These are phyloP conservation scores for Rhodotorula glutinis DNA, from an alignment of 1,284 basidiomycete species.

Conservation along the genomic window DNA sequence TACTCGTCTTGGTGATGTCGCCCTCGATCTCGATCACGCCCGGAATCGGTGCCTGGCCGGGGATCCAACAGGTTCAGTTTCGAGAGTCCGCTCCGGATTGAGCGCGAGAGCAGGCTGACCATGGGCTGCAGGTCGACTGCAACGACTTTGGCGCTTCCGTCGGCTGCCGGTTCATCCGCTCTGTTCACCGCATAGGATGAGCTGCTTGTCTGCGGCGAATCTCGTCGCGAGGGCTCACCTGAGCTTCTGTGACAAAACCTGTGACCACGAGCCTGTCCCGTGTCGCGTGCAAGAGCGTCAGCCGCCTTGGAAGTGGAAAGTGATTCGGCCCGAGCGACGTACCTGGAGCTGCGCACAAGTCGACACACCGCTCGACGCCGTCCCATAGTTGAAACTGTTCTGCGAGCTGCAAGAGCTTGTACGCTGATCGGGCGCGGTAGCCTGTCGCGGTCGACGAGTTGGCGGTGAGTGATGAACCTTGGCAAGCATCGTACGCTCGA, in stretches of 20 bases:
- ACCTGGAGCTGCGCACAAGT: constrained; percentile 58
- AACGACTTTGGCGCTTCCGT: constrained; percentile 50
- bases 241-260: constrained; percentile 47
- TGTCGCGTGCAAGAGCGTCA: not conserved
- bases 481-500: too few relatives aligned
- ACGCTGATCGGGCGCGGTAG: constrained; percentile 58
- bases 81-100: not conserved
- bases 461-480: constrained; percentile 38
- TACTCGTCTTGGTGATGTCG: constrained; percentile 57
- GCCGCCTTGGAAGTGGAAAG: too few relatives aligned
- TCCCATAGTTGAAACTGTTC: constrained; percentile 56
- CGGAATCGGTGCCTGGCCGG: constrained; percentile 52
- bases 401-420: constrained; percentile 54
- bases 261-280: constrained; percentile 42
- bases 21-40: constrained; percentile 56
- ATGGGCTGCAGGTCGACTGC: constrained; percentile 59
- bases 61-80: too few relatives aligned
- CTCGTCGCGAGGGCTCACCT: too few relatives aligned
- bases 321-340: not conserved
- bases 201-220: not conserved
- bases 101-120: constrained; percentile 29
- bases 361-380: constrained; percentile 53
- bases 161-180: constrained; percentile 4
- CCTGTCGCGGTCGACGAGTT: constrained; percentile 37
- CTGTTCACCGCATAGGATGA: not conserved